A percentile compares a stretch with the other conserved stretches of the same genome.
phyloP scores from a whole-genome alignment of 768 basidiomycete species.

The Rhodotorula toruloides region DNA sequence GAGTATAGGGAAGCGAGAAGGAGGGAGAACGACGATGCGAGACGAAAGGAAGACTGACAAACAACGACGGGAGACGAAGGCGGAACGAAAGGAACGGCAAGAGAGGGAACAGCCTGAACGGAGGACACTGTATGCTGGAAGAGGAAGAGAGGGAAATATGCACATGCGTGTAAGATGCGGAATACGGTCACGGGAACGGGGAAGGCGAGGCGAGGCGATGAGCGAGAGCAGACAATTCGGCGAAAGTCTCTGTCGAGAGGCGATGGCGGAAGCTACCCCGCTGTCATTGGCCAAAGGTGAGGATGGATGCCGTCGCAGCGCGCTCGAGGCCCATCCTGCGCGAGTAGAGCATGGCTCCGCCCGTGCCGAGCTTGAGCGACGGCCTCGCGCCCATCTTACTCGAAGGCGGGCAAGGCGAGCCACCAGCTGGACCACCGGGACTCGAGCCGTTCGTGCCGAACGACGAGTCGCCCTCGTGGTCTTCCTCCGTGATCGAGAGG shows the following conservation, averaged over 20 bases:
- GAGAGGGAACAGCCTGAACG: not conserved
- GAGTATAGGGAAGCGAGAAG: not conserved
- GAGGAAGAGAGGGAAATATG: no score
- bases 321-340: constrained; percentile 14
- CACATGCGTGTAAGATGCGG: not conserved
- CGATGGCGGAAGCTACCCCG: not conserved
- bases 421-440: constrained; percentile 20
- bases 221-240: not conserved
- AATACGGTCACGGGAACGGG: not conserved
- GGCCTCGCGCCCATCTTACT: constrained; percentile 22
- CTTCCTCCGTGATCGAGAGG: constrained; percentile 33
- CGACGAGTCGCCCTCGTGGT: constrained; percentile 38
- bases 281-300: constrained; percentile 5
- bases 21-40: not conserved
- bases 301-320: constrained; percentile 14
- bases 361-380: constrained; percentile 21
- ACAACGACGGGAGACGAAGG: not conserved
- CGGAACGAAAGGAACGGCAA: not conserved
- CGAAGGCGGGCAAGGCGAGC: constrained; percentile 30
- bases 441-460: constrained; percentile 34
- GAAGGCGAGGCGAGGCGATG: not conserved
- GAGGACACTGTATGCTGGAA: no score
- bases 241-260: not conserved
- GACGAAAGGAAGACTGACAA: not conserved
- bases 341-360: constrained; percentile 8